A percentile compares a stretch with the other conserved stretches of the same genome.
Evolutionary conservation across 345 rosid species (phyloP).

Genomic region (Cochlearia excelsa): DNA sequence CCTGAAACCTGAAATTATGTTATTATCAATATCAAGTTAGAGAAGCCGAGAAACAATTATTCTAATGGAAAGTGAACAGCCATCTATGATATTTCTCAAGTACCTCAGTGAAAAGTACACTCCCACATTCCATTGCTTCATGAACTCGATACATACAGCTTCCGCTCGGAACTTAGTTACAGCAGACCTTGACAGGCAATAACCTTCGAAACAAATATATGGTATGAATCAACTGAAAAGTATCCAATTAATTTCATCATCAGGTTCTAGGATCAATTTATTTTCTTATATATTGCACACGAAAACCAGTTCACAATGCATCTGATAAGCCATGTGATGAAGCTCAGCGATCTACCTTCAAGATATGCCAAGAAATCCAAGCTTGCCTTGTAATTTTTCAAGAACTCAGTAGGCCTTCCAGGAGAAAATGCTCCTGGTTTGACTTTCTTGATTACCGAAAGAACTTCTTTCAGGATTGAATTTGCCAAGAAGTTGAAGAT

Average conservation of each 20-base stretch:
- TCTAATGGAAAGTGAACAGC: conserved; percentile 7
- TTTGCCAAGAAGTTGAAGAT: conserved; percentile 93
- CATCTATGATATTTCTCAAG: conserved; percentile 19
- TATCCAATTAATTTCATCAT: conserved; percentile 6
- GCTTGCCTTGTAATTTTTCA: conserved; percentile 89
- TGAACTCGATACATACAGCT: conserved; percentile 66
- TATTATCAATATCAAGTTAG: conserved; percentile 10
- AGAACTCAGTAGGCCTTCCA: conserved; percentile 91
- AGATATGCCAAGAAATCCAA: conserved; percentile 77
- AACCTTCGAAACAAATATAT: conserved; percentile 70
- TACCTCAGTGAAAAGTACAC: conserved; percentile 96
- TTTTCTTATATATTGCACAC: conserved; percentile 1
- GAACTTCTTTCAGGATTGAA: conserved; percentile 92
- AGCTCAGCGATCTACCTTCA: conserved; percentile 61
- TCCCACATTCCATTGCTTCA: conserved; percentile 96
- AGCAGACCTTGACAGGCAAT: conserved; percentile 93
- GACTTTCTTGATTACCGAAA: conserved; percentile 75
- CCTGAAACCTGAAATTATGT: conserved; percentile 74
- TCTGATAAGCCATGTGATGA: conserved; percentile 14
- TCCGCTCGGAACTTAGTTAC: conserved; percentile 79
- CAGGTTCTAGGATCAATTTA: neutral
- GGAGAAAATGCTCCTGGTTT: conserved; percentile 97
- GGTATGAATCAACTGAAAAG: conserved; percentile 17
- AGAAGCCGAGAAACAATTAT: conserved; percentile 5
- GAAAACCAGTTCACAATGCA: conserved; percentile 16